Evolutionary conservation across 768 basidiomycete species (phyloP).

Genomic region (Lactarius tabidus): DNA sequence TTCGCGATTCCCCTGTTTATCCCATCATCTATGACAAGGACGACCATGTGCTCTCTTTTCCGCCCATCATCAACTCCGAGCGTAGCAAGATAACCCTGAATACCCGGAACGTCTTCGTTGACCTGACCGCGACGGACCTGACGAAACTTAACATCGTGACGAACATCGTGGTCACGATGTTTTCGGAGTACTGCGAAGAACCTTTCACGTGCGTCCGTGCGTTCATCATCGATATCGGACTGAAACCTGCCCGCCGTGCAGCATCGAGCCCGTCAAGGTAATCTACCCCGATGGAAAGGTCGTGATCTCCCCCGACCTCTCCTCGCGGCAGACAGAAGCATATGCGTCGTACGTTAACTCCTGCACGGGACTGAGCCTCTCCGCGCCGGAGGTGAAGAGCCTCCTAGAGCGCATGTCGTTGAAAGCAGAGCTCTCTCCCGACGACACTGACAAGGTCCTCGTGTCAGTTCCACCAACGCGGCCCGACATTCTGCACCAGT

Average conservation of each 20-base stretch:
- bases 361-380: slow-evolving; percentile 81
- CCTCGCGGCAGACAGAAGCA: slow-evolving; percentile 64
- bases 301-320: slow-evolving; percentile 77
- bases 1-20: slow-evolving; percentile 92
- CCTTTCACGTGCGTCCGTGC: slow-evolving; percentile 77
- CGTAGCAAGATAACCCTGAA: slow-evolving; percentile 95
- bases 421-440: slow-evolving; percentile 47
- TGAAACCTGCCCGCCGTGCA: slow-evolving; percentile 32
- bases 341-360: slow-evolving; percentile 93
- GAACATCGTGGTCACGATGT: slow-evolving; percentile 96
- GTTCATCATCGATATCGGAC: slow-evolving; percentile 4
- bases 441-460: slow-evolving; percentile 59
- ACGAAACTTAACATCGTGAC: slow-evolving; percentile 96
- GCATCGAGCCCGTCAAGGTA: slow-evolving; percentile 91
- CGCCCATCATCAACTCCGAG: slow-evolving; percentile 97
- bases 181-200: slow-evolving; percentile 90
- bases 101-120: slow-evolving; percentile 93
- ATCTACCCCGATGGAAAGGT: slow-evolving; percentile 71
- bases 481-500: slow-evolving; percentile 96
- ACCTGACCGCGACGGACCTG: slow-evolving; percentile 93
- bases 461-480: slow-evolving; percentile 91
- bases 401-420: slow-evolving; percentile 87
- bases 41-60: slow-evolving; percentile 90
- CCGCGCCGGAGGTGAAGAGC: slow-evolving; percentile 56
- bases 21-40: slow-evolving; percentile 94